Base-by-base conservation (phyloP, 1,284 basidiomycete species). In the Malassezia japonica region DNA sequence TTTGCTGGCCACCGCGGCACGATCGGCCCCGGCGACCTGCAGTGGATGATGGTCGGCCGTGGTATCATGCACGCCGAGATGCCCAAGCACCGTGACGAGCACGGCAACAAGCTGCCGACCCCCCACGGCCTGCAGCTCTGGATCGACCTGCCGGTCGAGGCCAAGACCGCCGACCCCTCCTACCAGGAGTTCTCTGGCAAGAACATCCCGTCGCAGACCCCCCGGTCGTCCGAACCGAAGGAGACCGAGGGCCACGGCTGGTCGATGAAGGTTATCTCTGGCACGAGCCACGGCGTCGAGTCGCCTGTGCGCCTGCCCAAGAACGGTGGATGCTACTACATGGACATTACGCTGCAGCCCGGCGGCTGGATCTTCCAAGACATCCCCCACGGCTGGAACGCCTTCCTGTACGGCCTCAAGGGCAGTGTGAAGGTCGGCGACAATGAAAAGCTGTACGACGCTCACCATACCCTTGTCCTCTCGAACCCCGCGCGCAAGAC, bases 81-180 rank as follows among this genome's bases (percentile, higher is more conserved):
- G 86, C 91, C 92, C 2, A 77, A 87, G 4, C 83, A 85, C 58
- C 81, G 76, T 6, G 75, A 78, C 20, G 82, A 81, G n/a, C 57
- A 76, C 2, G 64, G 65, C 6, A 59, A 60, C 33, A 58, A 59
- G 32, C 40, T 68, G 4, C 82, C 85, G 76, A 86, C 71, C 79
- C 89, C 64, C 68, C 79, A 67, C 25, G 91, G 88, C 6, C 77
- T 96, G 33, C 91, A 96, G 67, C 80, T 96, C 23, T 95, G 91
- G 92, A 77, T 95, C 38, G 91, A 95, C 75, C 77, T 96, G 15
- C 92, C 91, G 0, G 83, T 84, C 62, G 71, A 85, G 75, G 80
- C 81, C 74, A 96, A 95, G 75, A 85, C 90, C 80, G 80, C 83
- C 50, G 74, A 76, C 20, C 76, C 78, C 4, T 65, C 63, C 12